Evolutionary conservation across 495 filamentous ascomycete genomes (phyloP), one percentile per base, ranked within the genome.

Genomic region (Daldinia caldariorum): DNA sequence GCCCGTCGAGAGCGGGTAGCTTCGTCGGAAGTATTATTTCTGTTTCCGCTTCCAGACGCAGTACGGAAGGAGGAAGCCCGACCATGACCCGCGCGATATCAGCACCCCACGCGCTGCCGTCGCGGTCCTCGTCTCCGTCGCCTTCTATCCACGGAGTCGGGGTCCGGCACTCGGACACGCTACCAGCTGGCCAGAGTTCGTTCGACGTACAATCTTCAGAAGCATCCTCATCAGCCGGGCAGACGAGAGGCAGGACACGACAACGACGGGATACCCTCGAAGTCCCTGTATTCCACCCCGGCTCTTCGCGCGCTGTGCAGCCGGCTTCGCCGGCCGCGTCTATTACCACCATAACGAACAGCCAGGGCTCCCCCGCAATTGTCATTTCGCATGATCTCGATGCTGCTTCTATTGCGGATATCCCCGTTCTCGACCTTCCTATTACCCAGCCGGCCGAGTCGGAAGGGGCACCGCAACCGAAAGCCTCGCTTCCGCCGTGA

Each of bases 231-330:
- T 9, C 58, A n/a, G 6, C 49, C 16, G 67, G 0, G 1, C 14
- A 34, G 6, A 56, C 10, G 7, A 66, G 65, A 14, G 70, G 67
- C 0, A 61, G 61, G n/a, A 45, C 26, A 16, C 66, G 63, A 47
- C 56, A 62, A 32, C 67, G 78, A 63, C 72, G 74, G 0, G 73
- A 76, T 34, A 80, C 77, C 3, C 77, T 80, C 12, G 66, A 75
- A 34, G 77, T 78, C 6, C 74, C 74, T 0, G 51, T 8, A 0
- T 35, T 35, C 3, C 63, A 67, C 49, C 68, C 56, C 7, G 56
- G 20, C 62, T 50, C 59, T 51, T 41, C 66, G 38, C 62, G 69
- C 38, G 50, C 47, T 26, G 62, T 35, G 20, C 41, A 61, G 38
- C 22, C 74, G 13, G 13, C 58, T 20, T 63, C 69, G 4, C 51